Conservation (phyloP, 2,329 filamentous ascomycete genomes). For the Apiospora arundinis region DNA sequence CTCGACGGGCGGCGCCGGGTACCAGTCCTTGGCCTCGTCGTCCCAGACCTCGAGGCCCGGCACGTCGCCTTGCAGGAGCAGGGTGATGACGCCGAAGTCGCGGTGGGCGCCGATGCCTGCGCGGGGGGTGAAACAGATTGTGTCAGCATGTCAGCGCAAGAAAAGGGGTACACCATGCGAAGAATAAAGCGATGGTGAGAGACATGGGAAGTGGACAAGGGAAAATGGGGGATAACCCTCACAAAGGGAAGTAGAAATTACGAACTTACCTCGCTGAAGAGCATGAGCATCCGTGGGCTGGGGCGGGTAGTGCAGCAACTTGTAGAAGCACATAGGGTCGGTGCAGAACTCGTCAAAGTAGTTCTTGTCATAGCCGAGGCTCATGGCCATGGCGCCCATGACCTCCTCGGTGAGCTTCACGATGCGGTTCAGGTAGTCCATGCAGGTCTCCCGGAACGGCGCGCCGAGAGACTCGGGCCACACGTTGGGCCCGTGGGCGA, state of each 20-base stretch:
- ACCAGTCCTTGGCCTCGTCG: slow-evolving; percentile 28
- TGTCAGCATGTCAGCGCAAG: background rate
- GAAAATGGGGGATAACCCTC: no score
- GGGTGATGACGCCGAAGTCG: slow-evolving; percentile 36
- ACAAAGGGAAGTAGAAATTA: no score
- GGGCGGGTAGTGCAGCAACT: slow-evolving; percentile 22
- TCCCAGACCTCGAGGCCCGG: slow-evolving; percentile 35
- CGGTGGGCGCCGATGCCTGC: slow-evolving; percentile 32
- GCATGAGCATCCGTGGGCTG: background rate
- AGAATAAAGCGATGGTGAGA: no score
- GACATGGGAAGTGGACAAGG: no score
- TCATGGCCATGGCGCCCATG: slow-evolving; percentile 5
- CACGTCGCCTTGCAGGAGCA: slow-evolving; percentile 35
- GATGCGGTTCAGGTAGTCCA: slow-evolving; percentile 21
- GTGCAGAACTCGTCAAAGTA: slow-evolving; percentile 20
- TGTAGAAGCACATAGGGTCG: slow-evolving; percentile 17
- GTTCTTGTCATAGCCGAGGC: slow-evolving; percentile 21
- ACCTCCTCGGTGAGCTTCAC: slow-evolving; percentile 15
- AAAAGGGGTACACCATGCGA: no score
- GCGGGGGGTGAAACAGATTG: no score
- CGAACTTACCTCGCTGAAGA: slow-evolving; percentile 6
- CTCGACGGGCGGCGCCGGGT: slow-evolving; percentile 29
- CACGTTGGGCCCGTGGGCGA: slow-evolving; percentile 22
- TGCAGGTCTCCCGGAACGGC: slow-evolving; percentile 17
- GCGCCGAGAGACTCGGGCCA: slow-evolving; percentile 20